A percentile compares a stretch with the other conserved stretches of the same genome.
phyloP scores from a whole-genome alignment of 176 grass and related monocot species.

The Microstegium vimineum region DNA sequence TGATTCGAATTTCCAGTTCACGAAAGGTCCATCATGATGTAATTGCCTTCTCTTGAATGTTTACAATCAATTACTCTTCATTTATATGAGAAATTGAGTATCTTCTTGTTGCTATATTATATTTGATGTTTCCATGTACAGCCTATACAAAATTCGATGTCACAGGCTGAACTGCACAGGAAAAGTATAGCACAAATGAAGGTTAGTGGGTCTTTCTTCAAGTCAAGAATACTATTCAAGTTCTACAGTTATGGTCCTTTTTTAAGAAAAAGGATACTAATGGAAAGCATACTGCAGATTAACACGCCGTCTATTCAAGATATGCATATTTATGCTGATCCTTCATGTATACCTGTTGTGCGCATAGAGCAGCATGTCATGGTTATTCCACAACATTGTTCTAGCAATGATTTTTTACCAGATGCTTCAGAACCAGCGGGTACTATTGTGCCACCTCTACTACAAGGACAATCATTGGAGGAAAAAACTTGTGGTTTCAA shows the following conservation, averaged over 20 bases:
- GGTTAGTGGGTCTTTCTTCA: slow-evolving; percentile 37
- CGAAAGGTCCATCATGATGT: slow-evolving; percentile 79
- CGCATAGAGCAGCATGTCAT: slow-evolving; percentile 92
- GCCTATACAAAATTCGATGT: slow-evolving; percentile 71
- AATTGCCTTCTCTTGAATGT: slow-evolving; percentile 37
- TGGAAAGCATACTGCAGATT: slow-evolving; percentile 59
- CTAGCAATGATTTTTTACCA: slow-evolving; percentile 46
- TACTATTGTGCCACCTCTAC: slow-evolving; percentile 58
- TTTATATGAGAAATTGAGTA: too few species aligned
- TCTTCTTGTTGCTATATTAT: too few species aligned
- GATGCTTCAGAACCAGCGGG: slow-evolving; percentile 47
- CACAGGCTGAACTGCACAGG: slow-evolving; percentile 82
- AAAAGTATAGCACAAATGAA: slow-evolving; percentile 99
- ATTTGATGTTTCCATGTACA: too few species aligned
- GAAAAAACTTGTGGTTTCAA: too few species aligned
- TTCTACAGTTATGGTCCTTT: too few species aligned
- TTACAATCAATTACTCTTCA: too few species aligned
- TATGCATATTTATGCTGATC: slow-evolving; percentile 95
- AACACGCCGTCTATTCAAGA: slow-evolving; percentile 80
- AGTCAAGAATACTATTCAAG: too few species aligned
- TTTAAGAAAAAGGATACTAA: slow-evolving; percentile 21
- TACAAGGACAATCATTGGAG: too few species aligned
- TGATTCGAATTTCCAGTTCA: slow-evolving; percentile 54
- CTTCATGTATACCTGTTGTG: slow-evolving; percentile 86
- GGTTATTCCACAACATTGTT: slow-evolving; percentile 79